Evolutionary conservation across 495 filamentous ascomycete species (phyloP), one percentile per base, ranked within the genome.

Genomic region (Penicillium verhagenii): DNA sequence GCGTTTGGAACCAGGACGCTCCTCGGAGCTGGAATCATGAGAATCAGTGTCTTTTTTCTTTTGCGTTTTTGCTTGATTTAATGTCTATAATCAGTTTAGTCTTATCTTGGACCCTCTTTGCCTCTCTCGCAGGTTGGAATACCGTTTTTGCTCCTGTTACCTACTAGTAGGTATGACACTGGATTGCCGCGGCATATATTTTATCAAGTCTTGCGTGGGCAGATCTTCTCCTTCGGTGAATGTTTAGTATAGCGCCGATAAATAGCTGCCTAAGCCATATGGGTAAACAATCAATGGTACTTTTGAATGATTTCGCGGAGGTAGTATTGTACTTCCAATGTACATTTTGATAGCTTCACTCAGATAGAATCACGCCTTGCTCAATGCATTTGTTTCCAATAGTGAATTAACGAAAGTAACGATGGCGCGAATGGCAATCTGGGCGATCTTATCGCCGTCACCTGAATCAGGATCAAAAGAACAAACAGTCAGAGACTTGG

Each of bases 401-500:
- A 42, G 19, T 18, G 39, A 42, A 8, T 14, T 7, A 11, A 42
- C 14, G 8, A 42, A 42, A 7, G 39, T 2, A 8, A 18, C 8
- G 14, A 62, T 56, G 5, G 53, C 57, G 9, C 50, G 42, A 38
- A 63, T 56, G n/a, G 45, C 65, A 52, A 65, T 64, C 16, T 24
- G 10, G 1, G 65, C 59, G 51, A 64, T 63, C 28, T 43, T 57
- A 48, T 63, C 65, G 2, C 65, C 65, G 57, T 68, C 57, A 7
- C 65, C 65, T 1, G 61, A 47, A 49, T 64, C 33, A 3, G 65
- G 65, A 53, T 64, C 65, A 53, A 67, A 67, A 6, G 61, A 64
- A 21, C 61, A 65, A 20, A 68, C 56, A 0, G 61, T 61, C 1
- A 64, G 54, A 5, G 57, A 60, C 39, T 38, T 54, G 0, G 61